Evolutionary conservation across 306 rosid genomes (phyloP), one percentile per base, ranked within the genome.

Genomic region (Cicer bijugum): DNA sequence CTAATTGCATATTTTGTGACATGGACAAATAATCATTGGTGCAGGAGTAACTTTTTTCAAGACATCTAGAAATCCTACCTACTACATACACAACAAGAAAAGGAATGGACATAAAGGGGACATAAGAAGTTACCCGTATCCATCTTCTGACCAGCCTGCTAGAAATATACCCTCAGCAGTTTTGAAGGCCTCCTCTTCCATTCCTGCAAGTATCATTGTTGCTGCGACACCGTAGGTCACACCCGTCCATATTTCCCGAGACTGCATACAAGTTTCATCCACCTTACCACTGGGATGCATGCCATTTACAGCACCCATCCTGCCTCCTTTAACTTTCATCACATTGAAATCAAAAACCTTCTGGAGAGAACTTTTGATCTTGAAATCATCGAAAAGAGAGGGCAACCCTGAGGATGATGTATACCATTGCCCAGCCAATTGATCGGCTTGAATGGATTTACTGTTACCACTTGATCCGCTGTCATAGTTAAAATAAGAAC

Each of bases 241-340:
- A 53, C 99, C 99, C 0, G 92, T 60, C 99, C 99, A 94, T 91
- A 94, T 86, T 87, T 94, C 99, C 12, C 97, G 90, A 23, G 99
- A 94, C 81, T 94, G 99, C 99, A 94, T 94, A 81, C 97, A 94
- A n/a, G 99, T 87, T 83, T 91, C 97, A 48, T 94, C 99, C 76
- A 94, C 97, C 87, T 80, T 89, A 44, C 97, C 99, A 58, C 72
- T 86, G 12, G 99, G 97, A 71, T 89, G 92, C 99, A 94, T 94
- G 20, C 99, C 99, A 76, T 94, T 94, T 47, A 94, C 97, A 60
- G 99, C 99, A 58, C 99, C 99, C 97, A 91, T 91, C 61, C 85
- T 86, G 33, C 99, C 99, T 44, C 99, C 99, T 82, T 78, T 89
- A 60, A 91, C 70, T 81, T 88, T 94, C 99, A 94, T 91, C 59